phyloP scores from a whole-genome alignment of 179 eudicot genomes.

The Patellifolia procumbens region DNA sequence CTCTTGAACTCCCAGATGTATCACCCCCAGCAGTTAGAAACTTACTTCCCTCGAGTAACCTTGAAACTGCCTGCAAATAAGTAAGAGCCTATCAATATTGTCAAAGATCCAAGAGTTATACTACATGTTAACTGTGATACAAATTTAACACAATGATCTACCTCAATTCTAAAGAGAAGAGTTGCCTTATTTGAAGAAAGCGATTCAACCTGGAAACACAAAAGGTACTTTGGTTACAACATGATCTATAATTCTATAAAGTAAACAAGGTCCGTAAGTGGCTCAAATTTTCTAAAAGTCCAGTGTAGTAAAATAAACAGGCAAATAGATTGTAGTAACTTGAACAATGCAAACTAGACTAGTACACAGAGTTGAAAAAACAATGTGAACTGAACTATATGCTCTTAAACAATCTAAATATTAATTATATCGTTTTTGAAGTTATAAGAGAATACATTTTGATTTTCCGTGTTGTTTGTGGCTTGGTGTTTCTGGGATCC shows the following conservation, averaged over 20 bases:
- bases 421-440: too few relatives aligned
- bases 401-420: too few relatives aligned
- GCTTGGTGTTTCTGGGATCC: too few relatives aligned
- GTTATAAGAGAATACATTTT: too few relatives aligned
- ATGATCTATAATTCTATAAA: not conserved
- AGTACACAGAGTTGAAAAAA: not conserved
- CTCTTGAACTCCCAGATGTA: slow-evolving; percentile 42
- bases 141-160: slow-evolving; percentile 29
- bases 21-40: slow-evolving; percentile 31
- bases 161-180: slow-evolving; percentile 79
- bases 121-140: not conserved
- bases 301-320: not conserved
- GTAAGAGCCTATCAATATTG: not conserved
- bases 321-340: not conserved
- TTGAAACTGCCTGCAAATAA: slow-evolving; percentile 62
- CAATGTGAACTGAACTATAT: too few relatives aligned
- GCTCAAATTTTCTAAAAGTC: not conserved
- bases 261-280: not conserved
- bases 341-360: not conserved
- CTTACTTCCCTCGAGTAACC: slow-evolving; percentile 68
- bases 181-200: slow-evolving; percentile 92
- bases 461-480: too few relatives aligned
- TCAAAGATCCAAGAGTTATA: not conserved
- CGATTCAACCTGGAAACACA: slow-evolving; percentile 67
- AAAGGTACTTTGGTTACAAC: not conserved